A percentile compares a stretch with the other conserved stretches of the same genome.
Conservation (phyloP, 306 rosid genomes). For the Purshia tridentata region DNA sequence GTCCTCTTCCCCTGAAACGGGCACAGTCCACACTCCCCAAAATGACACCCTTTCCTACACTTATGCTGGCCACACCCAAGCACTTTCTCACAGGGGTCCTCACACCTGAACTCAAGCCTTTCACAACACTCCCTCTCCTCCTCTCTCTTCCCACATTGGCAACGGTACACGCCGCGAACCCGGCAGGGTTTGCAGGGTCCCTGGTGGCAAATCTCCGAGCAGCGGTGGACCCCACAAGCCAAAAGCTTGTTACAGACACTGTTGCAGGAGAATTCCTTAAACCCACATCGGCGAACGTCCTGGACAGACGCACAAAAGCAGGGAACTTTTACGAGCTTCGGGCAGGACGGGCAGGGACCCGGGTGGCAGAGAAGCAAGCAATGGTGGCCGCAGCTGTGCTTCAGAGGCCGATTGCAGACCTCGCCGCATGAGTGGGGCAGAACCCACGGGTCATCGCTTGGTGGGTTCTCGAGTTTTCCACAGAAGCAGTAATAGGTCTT, state of each 20-base stretch:
- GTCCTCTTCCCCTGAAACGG: constrained; percentile 80
- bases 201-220: constrained; percentile 64
- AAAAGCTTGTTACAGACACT: constrained; percentile 51
- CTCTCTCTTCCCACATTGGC: constrained; percentile 67
- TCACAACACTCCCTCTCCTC: constrained; percentile 80
- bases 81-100: constrained; percentile 48
- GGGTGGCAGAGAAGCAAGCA: constrained; percentile 90
- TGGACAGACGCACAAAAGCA: constrained; percentile 69
- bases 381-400: constrained; percentile 70
- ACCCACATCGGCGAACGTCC: constrained; percentile 80
- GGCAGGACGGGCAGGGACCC: constrained; percentile 94
- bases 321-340: constrained; percentile 60
- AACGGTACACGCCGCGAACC: constrained; percentile 38
- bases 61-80: constrained; percentile 78
- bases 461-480: constrained; percentile 74
- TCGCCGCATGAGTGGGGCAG: constrained; percentile 94
- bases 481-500: constrained; percentile 73
- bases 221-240: constrained; percentile 62
- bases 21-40: constrained; percentile 74
- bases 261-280: constrained; percentile 67
- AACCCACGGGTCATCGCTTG: constrained; percentile 86
- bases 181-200: constrained; percentile 72
- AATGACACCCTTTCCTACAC: constrained; percentile 76
- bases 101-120: constrained; percentile 55
- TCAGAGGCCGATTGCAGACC: constrained; percentile 66